Evolutionary conservation across 2,329 filamentous ascomycete genomes (phyloP).

Genomic region (Periconia digitata): DNA sequence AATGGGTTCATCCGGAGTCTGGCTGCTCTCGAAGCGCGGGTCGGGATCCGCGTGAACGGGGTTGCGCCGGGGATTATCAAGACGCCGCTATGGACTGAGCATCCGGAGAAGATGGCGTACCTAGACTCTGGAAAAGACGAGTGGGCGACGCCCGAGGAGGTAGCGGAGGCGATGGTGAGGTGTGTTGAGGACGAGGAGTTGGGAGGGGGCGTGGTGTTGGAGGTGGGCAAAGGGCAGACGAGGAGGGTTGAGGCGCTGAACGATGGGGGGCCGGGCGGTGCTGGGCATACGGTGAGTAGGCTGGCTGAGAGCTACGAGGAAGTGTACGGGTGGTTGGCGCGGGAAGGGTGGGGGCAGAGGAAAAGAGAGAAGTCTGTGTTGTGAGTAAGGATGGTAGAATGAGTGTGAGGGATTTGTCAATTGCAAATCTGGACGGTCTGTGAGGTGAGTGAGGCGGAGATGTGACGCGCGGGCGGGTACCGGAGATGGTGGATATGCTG

Average conservation of each 20-base stretch:
- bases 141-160: slow-evolving; percentile 64
- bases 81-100: slow-evolving; percentile 63
- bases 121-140: slow-evolving; percentile 51
- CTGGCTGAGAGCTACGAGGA: slow-evolving; percentile 47
- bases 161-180: slow-evolving; percentile 60
- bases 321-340: slow-evolving; percentile 51
- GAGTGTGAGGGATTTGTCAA: slow-evolving; percentile 3
- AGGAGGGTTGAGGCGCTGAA: slow-evolving; percentile 54
- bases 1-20: slow-evolving; percentile 54
- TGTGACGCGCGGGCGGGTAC: background rate
- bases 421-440: background rate
- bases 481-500: slow-evolving; percentile 1
- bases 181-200: slow-evolving; percentile 55
- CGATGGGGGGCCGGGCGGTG: slow-evolving; percentile 55
- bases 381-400: too few relatives aligned
- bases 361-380: slow-evolving; percentile 6
- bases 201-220: slow-evolving; percentile 52
- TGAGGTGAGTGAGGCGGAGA: background rate
- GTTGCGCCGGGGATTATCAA: slow-evolving; percentile 64
- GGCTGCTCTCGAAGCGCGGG: slow-evolving; percentile 48
- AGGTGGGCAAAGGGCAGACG: slow-evolving; percentile 56
- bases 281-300: slow-evolving; percentile 52
- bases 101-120: slow-evolving; percentile 61
- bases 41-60: slow-evolving; percentile 60
- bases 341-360: slow-evolving; percentile 52